phyloP scores from a whole-genome alignment of 208 protist species.

The Eutreptiella sp. region DNA sequence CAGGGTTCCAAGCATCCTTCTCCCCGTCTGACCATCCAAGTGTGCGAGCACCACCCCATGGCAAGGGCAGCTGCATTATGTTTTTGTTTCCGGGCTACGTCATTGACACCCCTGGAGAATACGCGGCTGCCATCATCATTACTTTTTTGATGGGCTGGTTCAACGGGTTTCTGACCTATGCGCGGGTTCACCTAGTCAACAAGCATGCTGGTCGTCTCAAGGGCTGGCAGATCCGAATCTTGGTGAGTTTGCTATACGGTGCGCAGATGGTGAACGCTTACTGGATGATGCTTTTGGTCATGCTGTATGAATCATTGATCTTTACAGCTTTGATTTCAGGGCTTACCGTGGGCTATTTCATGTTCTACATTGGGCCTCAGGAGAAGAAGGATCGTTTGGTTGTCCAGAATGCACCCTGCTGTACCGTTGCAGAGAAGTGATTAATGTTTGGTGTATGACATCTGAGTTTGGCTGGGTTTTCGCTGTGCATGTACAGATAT shows the following conservation, averaged over 20 bases:
- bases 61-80: neutral
- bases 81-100: neutral
- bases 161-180: too few species aligned
- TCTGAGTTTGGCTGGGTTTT: too few species aligned
- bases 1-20: neutral
- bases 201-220: too few species aligned
- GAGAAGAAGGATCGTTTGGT: too few species aligned
- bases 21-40: too few species aligned
- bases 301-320: conserved; percentile 3
- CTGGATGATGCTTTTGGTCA: conserved; percentile 6
- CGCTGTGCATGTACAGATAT: too few species aligned
- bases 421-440: too few species aligned
- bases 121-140: neutral
- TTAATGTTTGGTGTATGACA: too few species aligned
- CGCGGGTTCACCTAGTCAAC: too few species aligned
- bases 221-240: neutral
- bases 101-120: neutral
- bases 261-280: conserved; percentile 1
- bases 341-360: neutral
- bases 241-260: neutral
- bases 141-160: neutral
- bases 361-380: neutral
- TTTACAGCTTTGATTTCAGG: neutral
- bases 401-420: too few species aligned
- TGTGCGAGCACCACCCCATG: too few species aligned